Percentiles rank a stretch among this genome's conserved stretches.
Evolutionary conservation across 2,329 filamentous ascomycete species (phyloP).

Genomic region (Mycogone perniciosa): DNA sequence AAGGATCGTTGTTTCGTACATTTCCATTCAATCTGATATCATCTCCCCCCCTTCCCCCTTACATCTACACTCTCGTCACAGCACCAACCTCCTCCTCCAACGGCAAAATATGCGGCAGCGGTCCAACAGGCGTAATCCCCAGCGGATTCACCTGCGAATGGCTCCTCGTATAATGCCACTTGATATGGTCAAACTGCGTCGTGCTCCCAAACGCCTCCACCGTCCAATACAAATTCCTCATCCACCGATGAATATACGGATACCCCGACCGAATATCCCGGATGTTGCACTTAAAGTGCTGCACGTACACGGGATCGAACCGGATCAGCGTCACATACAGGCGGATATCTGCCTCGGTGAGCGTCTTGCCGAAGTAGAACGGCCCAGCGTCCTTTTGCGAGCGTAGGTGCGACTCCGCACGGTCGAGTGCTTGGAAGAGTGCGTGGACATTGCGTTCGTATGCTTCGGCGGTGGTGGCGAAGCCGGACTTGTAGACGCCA

Average conservation of each 20-base stretch:
- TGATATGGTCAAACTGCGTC: constrained; percentile 93
- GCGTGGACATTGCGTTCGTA: constrained; percentile 67
- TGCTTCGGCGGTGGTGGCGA: constrained; percentile 75
- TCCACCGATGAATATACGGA: constrained; percentile 72
- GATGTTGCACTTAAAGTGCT: constrained; percentile 85
- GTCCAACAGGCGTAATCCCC: constrained; percentile 77
- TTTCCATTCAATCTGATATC: too few relatives aligned
- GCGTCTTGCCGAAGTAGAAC: constrained; percentile 65
- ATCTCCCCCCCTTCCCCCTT: neutral
- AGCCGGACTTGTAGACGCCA: constrained; percentile 70
- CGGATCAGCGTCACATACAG: constrained; percentile 65
- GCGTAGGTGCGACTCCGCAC: constrained; percentile 63
- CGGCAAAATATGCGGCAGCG: constrained; percentile 72
- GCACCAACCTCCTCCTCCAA: constrained; percentile 72
- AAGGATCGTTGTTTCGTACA: too few relatives aligned
- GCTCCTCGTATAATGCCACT: constrained; percentile 61
- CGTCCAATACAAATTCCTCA: constrained; percentile 81
- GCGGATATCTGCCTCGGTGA: constrained; percentile 80
- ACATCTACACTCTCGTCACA: constrained; percentile 15
- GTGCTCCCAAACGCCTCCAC: constrained; percentile 70
- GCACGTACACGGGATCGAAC: constrained; percentile 76
- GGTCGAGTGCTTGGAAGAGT: constrained; percentile 73
- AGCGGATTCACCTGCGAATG: constrained; percentile 61
- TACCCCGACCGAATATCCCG: constrained; percentile 80
- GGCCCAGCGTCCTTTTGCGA: constrained; percentile 42